Base-by-base conservation (phyloP, 2,329 filamentous ascomycete species). In the Dothiorella sarmentorum region DNA sequence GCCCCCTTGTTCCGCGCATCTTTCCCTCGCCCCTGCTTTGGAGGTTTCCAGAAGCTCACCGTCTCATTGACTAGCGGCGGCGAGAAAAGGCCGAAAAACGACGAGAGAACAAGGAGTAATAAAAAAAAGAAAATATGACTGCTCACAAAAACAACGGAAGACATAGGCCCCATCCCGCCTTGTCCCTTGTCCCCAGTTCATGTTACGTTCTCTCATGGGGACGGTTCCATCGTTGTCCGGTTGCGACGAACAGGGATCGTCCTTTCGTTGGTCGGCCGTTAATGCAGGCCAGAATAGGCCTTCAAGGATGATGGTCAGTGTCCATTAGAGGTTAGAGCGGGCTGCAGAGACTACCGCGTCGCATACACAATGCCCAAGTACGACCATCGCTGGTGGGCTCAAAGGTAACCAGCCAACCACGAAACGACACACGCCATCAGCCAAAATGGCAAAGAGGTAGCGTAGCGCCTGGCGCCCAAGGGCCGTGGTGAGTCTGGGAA, bases 11-110 rank as follows among this genome's bases (percentile, higher is more conserved):
- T 38, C 18, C 9, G 18, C 13, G 29, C 24, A 20, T 18, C 31
- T 37, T 26, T 52, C 9, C 47, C 31, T 17, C 7, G 26, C 29
- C 29, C 45, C 45, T 37, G 29, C 45, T 10, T 51, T 24, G 45
- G 26, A 22, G 20, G 10, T 51, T 52, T 52, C 47, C 31, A 38
- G 31, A 52, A 52, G 47, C 31, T 17, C 47, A 37, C 22, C 27
- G 20, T 26, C 15, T 17, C 47, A 18, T 31, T 13, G n/a, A 52
- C 31, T 52, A 26, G 13, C 26, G 18, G 31, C 31, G 13, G 31
- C 47, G 47, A 52, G 47, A 38, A 52, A 52, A 37, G 20, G 20
- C 47, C 47, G 47, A 52, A 15, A 17, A 22, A 26, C 31, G 47
- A 37, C 40, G 7, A 38, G 31, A 18, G 27, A 15, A n/a, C 29